Conservation (phyloP, 2,329 filamentous ascomycete genomes). For the Nothopassalora personata region DNA sequence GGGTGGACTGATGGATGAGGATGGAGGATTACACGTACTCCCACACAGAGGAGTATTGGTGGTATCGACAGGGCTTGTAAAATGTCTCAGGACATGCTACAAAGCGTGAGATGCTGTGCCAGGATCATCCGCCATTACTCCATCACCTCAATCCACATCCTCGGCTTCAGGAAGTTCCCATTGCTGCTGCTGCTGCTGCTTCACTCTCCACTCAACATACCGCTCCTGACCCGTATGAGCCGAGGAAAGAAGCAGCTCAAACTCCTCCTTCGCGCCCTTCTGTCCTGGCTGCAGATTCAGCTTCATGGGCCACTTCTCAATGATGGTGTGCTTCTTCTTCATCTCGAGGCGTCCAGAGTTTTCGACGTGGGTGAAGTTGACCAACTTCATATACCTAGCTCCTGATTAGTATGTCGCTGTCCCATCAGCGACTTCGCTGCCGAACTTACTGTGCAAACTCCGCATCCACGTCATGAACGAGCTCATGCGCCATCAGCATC, state of each 20-base stretch:
- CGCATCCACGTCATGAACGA: constrained; percentile 2
- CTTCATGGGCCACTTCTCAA: constrained; percentile 17
- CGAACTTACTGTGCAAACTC: constrained; percentile 6
- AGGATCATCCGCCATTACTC: no score
- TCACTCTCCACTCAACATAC: constrained; percentile 19
- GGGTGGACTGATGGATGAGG: no score
- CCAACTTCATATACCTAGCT: constrained; percentile 7
- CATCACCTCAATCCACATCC: no score
- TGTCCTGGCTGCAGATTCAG: constrained; percentile 8
- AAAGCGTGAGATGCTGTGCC: no score
- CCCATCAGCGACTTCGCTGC: no score
- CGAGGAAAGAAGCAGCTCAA: constrained; percentile 9
- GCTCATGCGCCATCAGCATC: not conserved
- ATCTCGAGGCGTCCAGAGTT: not conserved
- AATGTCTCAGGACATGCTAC: no score
- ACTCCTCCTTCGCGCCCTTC: constrained; percentile 13
- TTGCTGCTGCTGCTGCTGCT: not conserved
- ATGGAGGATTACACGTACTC: no score
- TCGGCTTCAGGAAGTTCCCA: no score
- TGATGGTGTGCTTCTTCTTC: constrained; percentile 16
- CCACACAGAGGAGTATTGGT: no score
- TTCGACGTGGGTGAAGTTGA: constrained; percentile 7
- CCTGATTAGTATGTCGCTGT: not conserved
- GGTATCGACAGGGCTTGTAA: no score
- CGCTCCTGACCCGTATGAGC: constrained; percentile 12